phyloP scores from a whole-genome alignment of 2,329 filamentous ascomycete genomes.

The Penicillium sp. region DNA sequence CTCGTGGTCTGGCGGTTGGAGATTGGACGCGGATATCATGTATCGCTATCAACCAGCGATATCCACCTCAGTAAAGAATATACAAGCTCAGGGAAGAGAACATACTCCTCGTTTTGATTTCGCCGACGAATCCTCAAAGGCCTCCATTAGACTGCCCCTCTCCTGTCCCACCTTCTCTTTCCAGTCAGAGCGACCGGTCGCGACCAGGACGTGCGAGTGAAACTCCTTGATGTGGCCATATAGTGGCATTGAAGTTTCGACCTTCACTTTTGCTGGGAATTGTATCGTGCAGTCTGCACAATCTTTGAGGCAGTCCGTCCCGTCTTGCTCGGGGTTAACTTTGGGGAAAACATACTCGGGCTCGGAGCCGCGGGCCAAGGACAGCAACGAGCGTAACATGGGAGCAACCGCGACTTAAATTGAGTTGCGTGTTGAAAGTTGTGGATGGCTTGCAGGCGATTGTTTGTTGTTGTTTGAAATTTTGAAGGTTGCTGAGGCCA shows the following conservation, averaged over 20 bases:
- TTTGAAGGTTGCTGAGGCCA: background rate
- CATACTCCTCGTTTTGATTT: constrained; percentile 68
- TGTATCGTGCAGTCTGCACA: constrained; percentile 41
- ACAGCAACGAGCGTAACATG: constrained; percentile 36
- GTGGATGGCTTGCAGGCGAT: background rate
- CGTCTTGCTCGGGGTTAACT: constrained; percentile 37
- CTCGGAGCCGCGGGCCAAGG: constrained; percentile 25
- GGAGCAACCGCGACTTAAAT: background rate
- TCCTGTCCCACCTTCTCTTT: constrained; percentile 37
- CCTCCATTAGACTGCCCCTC: constrained; percentile 55
- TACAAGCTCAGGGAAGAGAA: background rate
- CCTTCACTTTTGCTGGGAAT: constrained; percentile 38
- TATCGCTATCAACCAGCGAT: constrained; percentile 25
- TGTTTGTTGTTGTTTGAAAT: background rate
- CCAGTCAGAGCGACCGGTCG: constrained; percentile 43
- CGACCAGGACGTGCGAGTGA: constrained; percentile 39
- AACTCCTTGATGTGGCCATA: constrained; percentile 42
- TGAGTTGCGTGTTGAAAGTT: background rate
- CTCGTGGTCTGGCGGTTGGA: constrained; percentile 22
- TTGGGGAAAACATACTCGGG: constrained; percentile 38
- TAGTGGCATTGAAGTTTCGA: constrained; percentile 32
- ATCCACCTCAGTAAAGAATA: background rate
- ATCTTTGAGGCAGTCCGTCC: constrained; percentile 37
- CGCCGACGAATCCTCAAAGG: constrained; percentile 48
- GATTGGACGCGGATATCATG: constrained; percentile 42